Conservation (phyloP, 2,329 filamentous ascomycete genomes). For the Coniochaeta sp. region DNA sequence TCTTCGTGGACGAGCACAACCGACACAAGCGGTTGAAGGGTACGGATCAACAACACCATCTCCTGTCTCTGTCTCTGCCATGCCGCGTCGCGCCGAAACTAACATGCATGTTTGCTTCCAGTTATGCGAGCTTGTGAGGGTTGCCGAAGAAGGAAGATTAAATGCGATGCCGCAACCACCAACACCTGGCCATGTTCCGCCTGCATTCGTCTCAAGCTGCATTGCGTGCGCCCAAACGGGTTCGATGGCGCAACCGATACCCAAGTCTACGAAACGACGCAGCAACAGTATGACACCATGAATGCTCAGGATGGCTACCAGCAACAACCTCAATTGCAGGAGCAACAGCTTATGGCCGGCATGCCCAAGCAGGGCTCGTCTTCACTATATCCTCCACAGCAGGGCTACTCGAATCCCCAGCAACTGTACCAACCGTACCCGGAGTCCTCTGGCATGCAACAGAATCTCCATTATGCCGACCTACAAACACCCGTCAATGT, state of each 20-base stretch:
- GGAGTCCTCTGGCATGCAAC: conserved; percentile 35
- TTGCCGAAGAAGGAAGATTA: conserved; percentile 91
- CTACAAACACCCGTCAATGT: conserved; percentile 41
- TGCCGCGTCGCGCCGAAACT: conserved; percentile 11
- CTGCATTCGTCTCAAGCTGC: conserved; percentile 84
- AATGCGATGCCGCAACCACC: conserved; percentile 93
- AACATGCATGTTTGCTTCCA: conserved; percentile 24
- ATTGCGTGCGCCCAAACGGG: conserved; percentile 84
- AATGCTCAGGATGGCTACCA: conserved; percentile 38
- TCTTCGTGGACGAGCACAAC: conserved; percentile 98
- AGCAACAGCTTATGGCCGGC: conserved; percentile 34
- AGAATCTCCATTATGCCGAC: conserved; percentile 46
- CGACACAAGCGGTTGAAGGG: conserved; percentile 94
- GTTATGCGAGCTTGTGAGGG: conserved; percentile 98
- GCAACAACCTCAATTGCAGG: conserved; percentile 24
- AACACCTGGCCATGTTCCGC: conserved; percentile 97
- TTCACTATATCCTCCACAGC: conserved; percentile 41
- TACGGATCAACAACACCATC: conserved; percentile 30
- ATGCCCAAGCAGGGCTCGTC: conserved; percentile 29
- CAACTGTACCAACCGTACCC: conserved; percentile 41
- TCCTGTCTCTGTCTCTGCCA: conserved; percentile 1
- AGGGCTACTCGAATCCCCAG: conserved; percentile 38
- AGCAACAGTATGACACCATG: conserved; percentile 30
- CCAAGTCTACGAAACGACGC: conserved; percentile 43
- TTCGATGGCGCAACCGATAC: conserved; percentile 53